phyloP scores from a whole-genome alignment of 495 filamentous ascomycete species.

The Neurospora sp. region DNA sequence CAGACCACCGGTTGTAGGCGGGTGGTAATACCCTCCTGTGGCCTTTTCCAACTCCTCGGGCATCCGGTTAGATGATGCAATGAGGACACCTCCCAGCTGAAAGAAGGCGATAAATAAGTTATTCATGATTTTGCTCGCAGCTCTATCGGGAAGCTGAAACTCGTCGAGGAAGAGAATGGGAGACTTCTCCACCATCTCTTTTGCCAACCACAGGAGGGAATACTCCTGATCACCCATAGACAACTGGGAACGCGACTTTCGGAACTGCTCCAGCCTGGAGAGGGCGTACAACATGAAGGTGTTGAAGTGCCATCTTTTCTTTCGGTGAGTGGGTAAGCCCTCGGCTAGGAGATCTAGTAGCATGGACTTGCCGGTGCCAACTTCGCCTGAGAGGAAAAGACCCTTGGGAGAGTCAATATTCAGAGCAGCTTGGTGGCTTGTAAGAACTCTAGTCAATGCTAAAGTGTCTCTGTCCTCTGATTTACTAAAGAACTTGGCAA shows the following conservation, averaged over 20 bases:
- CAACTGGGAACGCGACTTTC: conserved; percentile 26
- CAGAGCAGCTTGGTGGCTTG: conserved; percentile 52
- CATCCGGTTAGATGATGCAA: conserved; percentile 66
- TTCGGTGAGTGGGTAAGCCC: conserved; percentile 53
- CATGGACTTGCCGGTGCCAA: conserved; percentile 64
- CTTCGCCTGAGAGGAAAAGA: conserved; percentile 58
- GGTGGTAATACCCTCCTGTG: conserved; percentile 46
- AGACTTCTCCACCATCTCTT: conserved; percentile 53
- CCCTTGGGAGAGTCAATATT: conserved; percentile 52
- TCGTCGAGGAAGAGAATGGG: conserved; percentile 67
- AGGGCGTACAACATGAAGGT: conserved; percentile 65
- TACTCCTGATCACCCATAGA: conserved; percentile 31
- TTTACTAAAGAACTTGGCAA: conserved; percentile 31
- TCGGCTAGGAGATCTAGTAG: conserved; percentile 60
- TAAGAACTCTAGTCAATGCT: conserved; percentile 49
- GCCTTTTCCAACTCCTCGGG: conserved; percentile 63
- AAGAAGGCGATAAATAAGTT: conserved; percentile 64
- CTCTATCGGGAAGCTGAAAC: conserved; percentile 63
- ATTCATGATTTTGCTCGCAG: conserved; percentile 57
- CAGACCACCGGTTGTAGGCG: conserved; percentile 39
- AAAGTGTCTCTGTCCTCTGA: conserved; percentile 35
- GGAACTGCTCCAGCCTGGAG: conserved; percentile 49
- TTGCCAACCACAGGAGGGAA: conserved; percentile 54
- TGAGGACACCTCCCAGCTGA: conserved; percentile 59
- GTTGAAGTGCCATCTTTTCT: conserved; percentile 64